A percentile compares a stretch with the other conserved stretches of the same genome.
These are phyloP conservation scores for Pyrenochaeta sp. DNA, from an alignment of 2,329 filamentous ascomycete species.

Conservation along the genomic window DNA sequence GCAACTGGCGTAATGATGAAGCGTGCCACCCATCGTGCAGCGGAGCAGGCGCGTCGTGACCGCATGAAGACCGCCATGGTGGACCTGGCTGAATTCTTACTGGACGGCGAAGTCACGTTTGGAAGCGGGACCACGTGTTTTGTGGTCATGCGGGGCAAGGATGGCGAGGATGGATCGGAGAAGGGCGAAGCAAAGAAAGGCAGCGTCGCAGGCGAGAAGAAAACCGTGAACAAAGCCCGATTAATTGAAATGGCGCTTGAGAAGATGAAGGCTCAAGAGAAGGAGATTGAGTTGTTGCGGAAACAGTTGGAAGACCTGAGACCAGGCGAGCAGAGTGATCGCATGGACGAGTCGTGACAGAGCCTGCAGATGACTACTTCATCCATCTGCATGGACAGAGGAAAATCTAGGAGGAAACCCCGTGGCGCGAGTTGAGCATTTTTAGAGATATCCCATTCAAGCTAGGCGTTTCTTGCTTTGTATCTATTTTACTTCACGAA, in stretches of 20 bases:
- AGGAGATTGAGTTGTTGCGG: slow-evolving; percentile 35
- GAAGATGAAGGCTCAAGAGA: slow-evolving; percentile 39
- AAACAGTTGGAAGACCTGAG: slow-evolving; percentile 33
- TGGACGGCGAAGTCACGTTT: slow-evolving; percentile 42
- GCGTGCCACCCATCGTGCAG: slow-evolving; percentile 39
- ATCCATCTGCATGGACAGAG: no score
- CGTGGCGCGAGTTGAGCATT: slow-evolving; percentile 1
- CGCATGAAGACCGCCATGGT: slow-evolving; percentile 43
- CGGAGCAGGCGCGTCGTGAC: slow-evolving; percentile 41
- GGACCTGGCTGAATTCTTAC: slow-evolving; percentile 35
- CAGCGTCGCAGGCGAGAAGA: slow-evolving; percentile 25
- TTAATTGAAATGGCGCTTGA: slow-evolving; percentile 42
- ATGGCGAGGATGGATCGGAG: slow-evolving; percentile 10
- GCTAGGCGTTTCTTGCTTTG: slow-evolving; percentile 3
- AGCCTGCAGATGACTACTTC: no score
- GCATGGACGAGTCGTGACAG: slow-evolving; percentile 32
- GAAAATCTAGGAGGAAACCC: not conserved
- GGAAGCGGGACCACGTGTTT: slow-evolving; percentile 41
- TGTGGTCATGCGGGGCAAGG: slow-evolving; percentile 33
- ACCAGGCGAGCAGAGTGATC: slow-evolving; percentile 20
- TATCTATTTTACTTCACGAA: not conserved
- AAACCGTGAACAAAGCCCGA: slow-evolving; percentile 39
- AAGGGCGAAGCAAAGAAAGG: slow-evolving; percentile 14
- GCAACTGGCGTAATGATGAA: slow-evolving; percentile 44
- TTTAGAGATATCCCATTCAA: slow-evolving; percentile 20